Evolutionary conservation across 169 alveolate species (phyloP), one percentile per base, ranked within the genome.

Genomic region (Eimeria necatrix): DNA sequence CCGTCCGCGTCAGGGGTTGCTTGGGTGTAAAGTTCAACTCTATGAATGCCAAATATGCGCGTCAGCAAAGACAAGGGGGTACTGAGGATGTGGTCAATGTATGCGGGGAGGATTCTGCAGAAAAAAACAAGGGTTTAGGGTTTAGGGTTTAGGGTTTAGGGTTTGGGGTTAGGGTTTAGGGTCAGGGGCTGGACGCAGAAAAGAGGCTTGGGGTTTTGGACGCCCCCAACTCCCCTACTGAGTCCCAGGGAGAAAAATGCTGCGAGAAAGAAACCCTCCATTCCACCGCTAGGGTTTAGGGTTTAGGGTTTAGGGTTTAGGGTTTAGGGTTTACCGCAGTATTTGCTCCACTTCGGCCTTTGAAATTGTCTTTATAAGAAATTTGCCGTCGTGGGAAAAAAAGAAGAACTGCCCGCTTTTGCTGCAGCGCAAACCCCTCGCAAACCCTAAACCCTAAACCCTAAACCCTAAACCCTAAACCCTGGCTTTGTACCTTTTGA

Each of bases 31-130:
- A 83, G 14, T 52, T 83, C 91, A 14, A 83, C 91, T 32, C 91
- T 48, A 22, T 83, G 91, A 26, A 83, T 7, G 73, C 91, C 91
- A 48, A 83, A 83, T 14, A 83, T 32, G 26, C 91, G 91, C 73
- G 91, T 61, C n/a, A 83, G 73, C 8, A 83, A 52, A 4, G 91
- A 83, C 10, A n/a, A 14, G 9, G 91, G 91, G 20, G 24, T 83
- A 12, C 51, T n/a, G 26, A 59, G 73, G 20, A 83, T 48, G 22
- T 83, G 91, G 49, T 56, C 73, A 4, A 26, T 32, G 76, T 83
- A 83, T 16, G 80, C 80, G 16, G 91, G 91, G 49, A 83, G 91
- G 20, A 83, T 48, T 12, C 91, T 83, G 14, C n/a, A n/a, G n/a
- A n/a, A n/a, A n/a, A n/a, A n/a, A n/a, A n/a, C n/a, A n/a, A n/a